Conservation (phyloP, 805 yeast genomes). For the Sungouiozyma intestinalis region DNA sequence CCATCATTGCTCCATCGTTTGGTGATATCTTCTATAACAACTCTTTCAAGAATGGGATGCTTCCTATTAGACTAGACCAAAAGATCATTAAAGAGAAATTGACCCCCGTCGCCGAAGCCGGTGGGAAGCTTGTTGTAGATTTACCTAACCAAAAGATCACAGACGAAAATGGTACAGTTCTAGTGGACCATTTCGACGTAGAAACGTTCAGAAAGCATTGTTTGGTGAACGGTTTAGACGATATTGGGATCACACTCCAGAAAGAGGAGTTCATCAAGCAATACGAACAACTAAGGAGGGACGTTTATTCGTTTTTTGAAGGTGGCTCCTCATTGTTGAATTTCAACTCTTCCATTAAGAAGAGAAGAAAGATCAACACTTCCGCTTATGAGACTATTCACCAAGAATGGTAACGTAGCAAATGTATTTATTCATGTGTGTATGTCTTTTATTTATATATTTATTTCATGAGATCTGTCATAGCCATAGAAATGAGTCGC, state of each 20-base stretch:
- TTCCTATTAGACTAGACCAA: slow-evolving; percentile 86
- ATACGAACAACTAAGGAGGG: slow-evolving; percentile 70
- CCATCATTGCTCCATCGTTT: slow-evolving; percentile 94
- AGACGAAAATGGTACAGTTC: slow-evolving; percentile 56
- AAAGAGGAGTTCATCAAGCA: slow-evolving; percentile 66
- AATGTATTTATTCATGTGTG: background rate
- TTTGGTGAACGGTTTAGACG: slow-evolving; percentile 88
- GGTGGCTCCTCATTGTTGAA: slow-evolving; percentile 64
- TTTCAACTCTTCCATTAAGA: slow-evolving; percentile 5
- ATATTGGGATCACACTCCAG: slow-evolving; percentile 89
- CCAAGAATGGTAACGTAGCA: slow-evolving; percentile 9
- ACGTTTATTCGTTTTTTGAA: slow-evolving; percentile 82
- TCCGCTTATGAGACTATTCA: slow-evolving; percentile 8
- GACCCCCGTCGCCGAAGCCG: slow-evolving; percentile 69
- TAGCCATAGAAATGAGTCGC: too few species aligned
- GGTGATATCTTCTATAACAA: slow-evolving; percentile 98
- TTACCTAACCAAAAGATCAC: slow-evolving; percentile 75
- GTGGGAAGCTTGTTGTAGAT: slow-evolving; percentile 63
- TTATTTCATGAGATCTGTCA: too few species aligned
- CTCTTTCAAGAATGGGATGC: slow-evolving; percentile 89
- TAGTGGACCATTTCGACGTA: slow-evolving; percentile 75
- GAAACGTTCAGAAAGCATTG: slow-evolving; percentile 93
- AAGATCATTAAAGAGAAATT: slow-evolving; percentile 61
- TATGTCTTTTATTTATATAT: too few species aligned
- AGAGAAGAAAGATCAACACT: slow-evolving; percentile 1